A percentile compares a stretch with the other conserved stretches of the same genome.
phyloP scores from a whole-genome alignment of 2,329 filamentous ascomycete species.

The Metarhizium anisopliae region DNA sequence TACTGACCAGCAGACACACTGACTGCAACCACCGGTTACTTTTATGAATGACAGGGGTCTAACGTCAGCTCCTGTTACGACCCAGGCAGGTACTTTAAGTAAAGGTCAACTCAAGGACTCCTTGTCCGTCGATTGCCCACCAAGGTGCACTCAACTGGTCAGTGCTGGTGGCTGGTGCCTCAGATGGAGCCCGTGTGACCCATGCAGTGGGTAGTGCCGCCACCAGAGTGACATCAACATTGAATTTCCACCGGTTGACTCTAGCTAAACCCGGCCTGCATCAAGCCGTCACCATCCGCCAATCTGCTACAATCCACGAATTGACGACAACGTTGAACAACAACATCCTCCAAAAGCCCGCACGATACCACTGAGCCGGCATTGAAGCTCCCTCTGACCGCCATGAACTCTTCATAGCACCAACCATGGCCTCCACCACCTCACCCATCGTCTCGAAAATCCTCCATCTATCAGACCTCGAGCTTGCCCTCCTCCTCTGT shows the following conservation, averaged over 20 bases:
- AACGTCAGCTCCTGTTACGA: too few relatives aligned
- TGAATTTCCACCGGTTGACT: too few relatives aligned
- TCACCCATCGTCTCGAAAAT: constrained; percentile 51
- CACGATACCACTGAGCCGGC: neutral
- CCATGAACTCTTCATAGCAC: neutral
- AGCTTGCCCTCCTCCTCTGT: constrained; percentile 76
- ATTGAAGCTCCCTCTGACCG: neutral
- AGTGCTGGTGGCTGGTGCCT: too few relatives aligned
- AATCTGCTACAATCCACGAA: neutral
- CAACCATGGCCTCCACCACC: neutral
- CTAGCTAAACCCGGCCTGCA: too few relatives aligned
- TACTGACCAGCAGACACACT: too few relatives aligned
- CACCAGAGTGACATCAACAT: neutral
- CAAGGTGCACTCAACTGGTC: too few relatives aligned
- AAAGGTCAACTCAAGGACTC: too few relatives aligned
- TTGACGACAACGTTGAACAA: neutral
- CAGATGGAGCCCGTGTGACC: too few relatives aligned
- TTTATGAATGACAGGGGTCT: neutral
- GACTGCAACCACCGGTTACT: too few relatives aligned
- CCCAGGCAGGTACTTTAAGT: too few relatives aligned
- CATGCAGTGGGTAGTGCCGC: too few relatives aligned
- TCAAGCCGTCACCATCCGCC: neutral
- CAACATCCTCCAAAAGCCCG: neutral
- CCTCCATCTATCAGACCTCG: constrained; percentile 74
- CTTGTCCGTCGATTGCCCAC: too few relatives aligned